Percentiles rank a stretch among this genome's conserved stretches.
Evolutionary conservation across 768 basidiomycete genomes (phyloP).

Genomic region (Suillus discolor): DNA sequence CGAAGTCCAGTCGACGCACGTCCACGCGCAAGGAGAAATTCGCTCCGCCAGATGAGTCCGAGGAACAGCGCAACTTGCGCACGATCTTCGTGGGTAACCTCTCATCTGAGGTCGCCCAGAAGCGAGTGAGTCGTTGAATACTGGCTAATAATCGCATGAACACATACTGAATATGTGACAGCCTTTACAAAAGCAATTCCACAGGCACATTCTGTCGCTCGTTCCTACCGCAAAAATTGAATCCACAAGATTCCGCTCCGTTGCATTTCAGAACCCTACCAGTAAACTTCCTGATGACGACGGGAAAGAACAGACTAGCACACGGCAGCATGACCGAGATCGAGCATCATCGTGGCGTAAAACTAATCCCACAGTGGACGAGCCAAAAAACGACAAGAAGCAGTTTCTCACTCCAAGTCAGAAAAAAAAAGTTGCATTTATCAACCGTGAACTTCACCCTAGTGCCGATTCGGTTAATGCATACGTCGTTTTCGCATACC

Average conservation of each 20-base stretch:
- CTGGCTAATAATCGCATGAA: conserved; percentile 2
- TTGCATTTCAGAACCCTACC: conserved; percentile 87
- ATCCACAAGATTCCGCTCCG: conserved; percentile 90
- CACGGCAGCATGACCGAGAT: conserved; percentile 54
- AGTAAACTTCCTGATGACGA: conserved; percentile 50
- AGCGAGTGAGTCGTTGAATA: conserved; percentile 54
- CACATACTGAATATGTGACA: conserved; percentile 33
- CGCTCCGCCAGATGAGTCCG: conserved; percentile 70
- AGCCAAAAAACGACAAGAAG: conserved; percentile 52
- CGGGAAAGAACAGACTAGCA: conserved; percentile 31
- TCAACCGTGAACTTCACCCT: conserved; percentile 88
- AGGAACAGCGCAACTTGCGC: conserved; percentile 71
- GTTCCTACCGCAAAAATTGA: conserved; percentile 84
- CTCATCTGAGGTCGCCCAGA: conserved; percentile 71
- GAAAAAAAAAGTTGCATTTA: conserved; percentile 94
- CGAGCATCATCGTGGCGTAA: conserved; percentile 63
- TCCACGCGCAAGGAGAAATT: conserved; percentile 44
- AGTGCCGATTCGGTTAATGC: conserved; percentile 78
- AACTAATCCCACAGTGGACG: conserved; percentile 44
- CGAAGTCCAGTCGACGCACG: conserved; percentile 34
- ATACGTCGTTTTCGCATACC: conserved; percentile 89
- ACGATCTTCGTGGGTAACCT: conserved; percentile 95
- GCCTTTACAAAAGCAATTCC: conserved; percentile 76
- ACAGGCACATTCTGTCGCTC: conserved; percentile 71
- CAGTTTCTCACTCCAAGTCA: conserved; percentile 76